Evolutionary conservation across 2,329 filamentous ascomycete species (phyloP).

Genomic region (Plenodomus lindquistii): DNA sequence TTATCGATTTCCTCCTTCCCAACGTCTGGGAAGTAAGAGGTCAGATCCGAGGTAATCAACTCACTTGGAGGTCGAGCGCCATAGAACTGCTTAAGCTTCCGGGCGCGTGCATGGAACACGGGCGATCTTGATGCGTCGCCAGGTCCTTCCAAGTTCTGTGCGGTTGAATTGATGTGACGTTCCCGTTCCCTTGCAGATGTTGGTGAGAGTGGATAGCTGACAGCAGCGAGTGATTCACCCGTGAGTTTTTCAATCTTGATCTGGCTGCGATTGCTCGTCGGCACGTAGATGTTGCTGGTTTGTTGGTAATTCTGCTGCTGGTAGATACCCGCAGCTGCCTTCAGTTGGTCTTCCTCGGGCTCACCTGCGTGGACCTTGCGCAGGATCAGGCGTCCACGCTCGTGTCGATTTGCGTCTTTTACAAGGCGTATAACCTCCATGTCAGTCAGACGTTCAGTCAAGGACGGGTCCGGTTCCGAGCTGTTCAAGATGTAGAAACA

Average conservation of each 20-base stretch:
- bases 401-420: conserved; percentile 80
- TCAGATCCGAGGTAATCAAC: conserved; percentile 93
- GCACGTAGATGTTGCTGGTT: conserved; percentile 62
- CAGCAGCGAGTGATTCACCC: conserved; percentile 82
- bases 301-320: conserved; percentile 78
- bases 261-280: conserved; percentile 75
- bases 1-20: conserved; percentile 92
- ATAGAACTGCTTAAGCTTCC: conserved; percentile 78
- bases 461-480: conserved; percentile 76
- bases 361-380: conserved; percentile 91
- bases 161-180: conserved; percentile 61
- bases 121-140: conserved; percentile 33
- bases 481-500: conserved; percentile 95
- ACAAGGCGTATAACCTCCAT: conserved; percentile 89
- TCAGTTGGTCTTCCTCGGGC: conserved; percentile 83
- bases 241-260: conserved; percentile 87
- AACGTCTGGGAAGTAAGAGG: conserved; percentile 96
- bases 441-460: conserved; percentile 82
- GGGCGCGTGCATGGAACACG: conserved; percentile 48
- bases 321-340: conserved; percentile 85
- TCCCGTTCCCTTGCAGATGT: conserved; percentile 69
- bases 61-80: conserved; percentile 93
- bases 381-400: conserved; percentile 87
- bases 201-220: conserved; percentile 86
- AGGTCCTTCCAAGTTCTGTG: conserved; percentile 54